Evolutionary conservation across 1,139 yeast species (phyloP), one percentile per base, ranked within the genome.

Genomic region (Hansenula sp.): DNA sequence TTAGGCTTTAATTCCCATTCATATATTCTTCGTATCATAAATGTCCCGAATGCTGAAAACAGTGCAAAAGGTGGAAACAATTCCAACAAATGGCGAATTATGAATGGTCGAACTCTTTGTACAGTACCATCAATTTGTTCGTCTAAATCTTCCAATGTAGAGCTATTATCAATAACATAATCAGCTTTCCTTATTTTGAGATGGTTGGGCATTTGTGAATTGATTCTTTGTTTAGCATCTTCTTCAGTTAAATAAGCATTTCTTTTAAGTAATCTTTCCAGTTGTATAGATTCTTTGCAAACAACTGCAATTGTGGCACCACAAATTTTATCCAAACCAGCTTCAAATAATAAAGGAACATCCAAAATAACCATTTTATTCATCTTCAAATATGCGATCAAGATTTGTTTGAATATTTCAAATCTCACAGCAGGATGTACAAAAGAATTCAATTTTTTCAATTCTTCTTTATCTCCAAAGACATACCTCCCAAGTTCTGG

Each of bases 341-440:
- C 74, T 59, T 94, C 98, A 61, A 86, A 92, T 24, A 94, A 66
- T 31, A 94, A 66, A 0, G 99, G 99, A 2, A 92, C 92, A 56
- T 94, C 99, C 44, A 92, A 64, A 0, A 94, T 66, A 13, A 90
- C 89, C 55, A 88, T 53, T 14, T 68, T 61, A 32, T 64, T 48
- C 11, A 79, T 65, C 56, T 60, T 42, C 56, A 76, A 22, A 69
- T 88, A 90, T n/a, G 79, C 78, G 41, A 51, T 46, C 2, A 83
- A 37, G 1, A 88, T 65, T 52, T 75, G 79, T 61, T 72, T 65
- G 7, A 77, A 61, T 55, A 90, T 88, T 43, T 78, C 84, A 48
- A 66, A 67, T 39, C 88, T 75, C 2, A 94, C 92, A 4, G 90
- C 95, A 0, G 97, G 97, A 57, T 94, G 99, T 1, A 90, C 87